Evolutionary conservation across 2,329 filamentous ascomycete species (phyloP).

Genomic region (Pseudogymnoascus sp.): DNA sequence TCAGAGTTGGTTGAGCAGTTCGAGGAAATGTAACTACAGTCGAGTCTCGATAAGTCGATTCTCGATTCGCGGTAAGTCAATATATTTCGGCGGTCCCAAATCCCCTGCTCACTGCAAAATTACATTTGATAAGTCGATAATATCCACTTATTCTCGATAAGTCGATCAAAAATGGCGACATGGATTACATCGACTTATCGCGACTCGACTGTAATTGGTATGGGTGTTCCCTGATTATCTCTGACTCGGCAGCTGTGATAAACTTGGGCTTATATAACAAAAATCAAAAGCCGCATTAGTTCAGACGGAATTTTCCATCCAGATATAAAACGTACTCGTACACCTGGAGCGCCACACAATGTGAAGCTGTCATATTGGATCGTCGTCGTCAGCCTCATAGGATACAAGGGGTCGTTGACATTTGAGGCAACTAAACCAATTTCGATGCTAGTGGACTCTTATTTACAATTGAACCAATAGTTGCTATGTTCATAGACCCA

Average conservation of each 20-base stretch:
- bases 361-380: neutral
- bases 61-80: no score
- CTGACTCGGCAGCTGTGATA: neutral
- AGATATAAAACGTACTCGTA: neutral
- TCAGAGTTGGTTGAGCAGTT: neutral
- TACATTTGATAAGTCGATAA: no score
- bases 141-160: no score
- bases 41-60: no score
- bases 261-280: neutral
- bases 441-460: neutral
- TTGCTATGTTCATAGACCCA: neutral
- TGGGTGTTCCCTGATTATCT: neutral
- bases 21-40: neutral
- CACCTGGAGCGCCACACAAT: neutral
- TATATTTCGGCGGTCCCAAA: no score
- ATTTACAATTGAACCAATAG: neutral
- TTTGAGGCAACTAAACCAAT: neutral
- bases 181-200: no score
- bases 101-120: no score
- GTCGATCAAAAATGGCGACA: no score
- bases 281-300: neutral
- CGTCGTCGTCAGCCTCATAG: neutral
- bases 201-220: no score
- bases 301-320: neutral
- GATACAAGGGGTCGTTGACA: neutral